Evolutionary conservation across 352 stramenopile species (phyloP).

Genomic region (Pythium monospermum): DNA sequence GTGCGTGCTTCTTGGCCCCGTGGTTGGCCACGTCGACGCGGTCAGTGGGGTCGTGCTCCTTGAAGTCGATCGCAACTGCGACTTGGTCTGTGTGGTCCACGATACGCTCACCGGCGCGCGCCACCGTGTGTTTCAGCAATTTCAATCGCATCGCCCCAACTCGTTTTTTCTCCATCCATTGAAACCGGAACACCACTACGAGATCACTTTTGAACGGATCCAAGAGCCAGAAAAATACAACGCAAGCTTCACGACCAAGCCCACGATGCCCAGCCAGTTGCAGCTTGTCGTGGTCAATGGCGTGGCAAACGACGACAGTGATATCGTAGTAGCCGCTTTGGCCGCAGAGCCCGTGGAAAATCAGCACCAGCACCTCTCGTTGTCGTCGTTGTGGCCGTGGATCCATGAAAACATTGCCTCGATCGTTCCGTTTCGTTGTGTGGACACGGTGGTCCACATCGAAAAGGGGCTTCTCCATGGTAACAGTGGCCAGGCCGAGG

Average conservation of each 20-base stretch:
- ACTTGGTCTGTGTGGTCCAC: constrained; percentile 46
- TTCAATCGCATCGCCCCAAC: constrained; percentile 35
- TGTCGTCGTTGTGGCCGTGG: constrained; percentile 6
- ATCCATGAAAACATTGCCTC: constrained; percentile 19
- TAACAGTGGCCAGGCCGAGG: constrained; percentile 7
- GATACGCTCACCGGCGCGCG: constrained; percentile 45
- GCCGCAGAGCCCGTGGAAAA: no score
- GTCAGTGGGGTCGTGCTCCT: constrained; percentile 53
- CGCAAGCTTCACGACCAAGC: constrained; percentile 47
- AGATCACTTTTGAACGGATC: constrained; percentile 38
- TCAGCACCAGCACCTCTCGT: not conserved
- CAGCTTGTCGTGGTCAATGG: constrained; percentile 26
- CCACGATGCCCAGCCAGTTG: constrained; percentile 25
- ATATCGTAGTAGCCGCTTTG: no score
- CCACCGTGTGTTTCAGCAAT: constrained; percentile 43
- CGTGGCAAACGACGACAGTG: not conserved
- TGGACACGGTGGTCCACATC: constrained; percentile 25
- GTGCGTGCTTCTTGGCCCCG: constrained; percentile 48
- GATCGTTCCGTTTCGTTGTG: constrained; percentile 12
- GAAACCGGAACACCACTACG: constrained; percentile 49
- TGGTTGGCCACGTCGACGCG: constrained; percentile 68
- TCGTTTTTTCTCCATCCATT: constrained; percentile 68
- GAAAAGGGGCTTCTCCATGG: constrained; percentile 18
- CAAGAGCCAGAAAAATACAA: constrained; percentile 27
- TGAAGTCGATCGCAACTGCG: constrained; percentile 51